phyloP scores from a whole-genome alignment of 2,329 filamentous ascomycete genomes.

The Trichoderma polysporum region DNA sequence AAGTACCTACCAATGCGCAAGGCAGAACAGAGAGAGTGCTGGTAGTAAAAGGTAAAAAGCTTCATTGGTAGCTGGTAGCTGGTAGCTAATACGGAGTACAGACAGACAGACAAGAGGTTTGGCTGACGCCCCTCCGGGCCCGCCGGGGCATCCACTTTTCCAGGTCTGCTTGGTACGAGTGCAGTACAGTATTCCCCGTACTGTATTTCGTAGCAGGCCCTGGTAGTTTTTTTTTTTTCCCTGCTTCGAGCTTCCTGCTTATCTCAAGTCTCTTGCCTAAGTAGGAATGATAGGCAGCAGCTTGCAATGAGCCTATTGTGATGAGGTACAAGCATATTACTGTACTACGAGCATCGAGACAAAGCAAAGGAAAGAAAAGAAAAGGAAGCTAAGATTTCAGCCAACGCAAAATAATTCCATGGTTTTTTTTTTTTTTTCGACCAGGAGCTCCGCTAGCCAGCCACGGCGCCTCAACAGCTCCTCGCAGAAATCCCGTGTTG shows the following conservation, averaged over 20 bases:
- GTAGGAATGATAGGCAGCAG: conserved; percentile 17
- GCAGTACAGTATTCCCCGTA: too few relatives aligned
- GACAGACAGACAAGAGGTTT: too few relatives aligned
- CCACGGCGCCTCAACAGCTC: conserved; percentile 1
- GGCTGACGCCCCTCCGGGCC: conserved; percentile 17
- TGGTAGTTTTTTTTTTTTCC: neutral
- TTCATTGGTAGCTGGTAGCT: too few relatives aligned
- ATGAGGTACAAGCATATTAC: conserved; percentile 9
- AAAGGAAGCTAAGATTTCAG: neutral
- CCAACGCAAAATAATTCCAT: neutral
- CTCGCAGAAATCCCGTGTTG: neutral
- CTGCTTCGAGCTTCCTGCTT: conserved; percentile 4
- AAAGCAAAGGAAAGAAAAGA: neutral
- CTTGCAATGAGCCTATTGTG: conserved; percentile 10
- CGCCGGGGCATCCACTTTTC: conserved; percentile 15
- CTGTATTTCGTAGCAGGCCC: conserved; percentile 1
- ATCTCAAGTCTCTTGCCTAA: conserved; percentile 14
- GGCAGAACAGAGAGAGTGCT: too few relatives aligned
- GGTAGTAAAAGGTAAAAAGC: too few relatives aligned
- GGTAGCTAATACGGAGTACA: too few relatives aligned
- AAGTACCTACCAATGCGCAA: too few relatives aligned
- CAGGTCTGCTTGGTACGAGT: neutral
- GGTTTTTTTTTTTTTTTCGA: neutral
- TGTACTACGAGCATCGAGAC: neutral
- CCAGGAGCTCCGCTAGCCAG: neutral